Conservation (phyloP, 2,329 filamentous ascomycete species). For the Colletotrichum chrysophilum region DNA sequence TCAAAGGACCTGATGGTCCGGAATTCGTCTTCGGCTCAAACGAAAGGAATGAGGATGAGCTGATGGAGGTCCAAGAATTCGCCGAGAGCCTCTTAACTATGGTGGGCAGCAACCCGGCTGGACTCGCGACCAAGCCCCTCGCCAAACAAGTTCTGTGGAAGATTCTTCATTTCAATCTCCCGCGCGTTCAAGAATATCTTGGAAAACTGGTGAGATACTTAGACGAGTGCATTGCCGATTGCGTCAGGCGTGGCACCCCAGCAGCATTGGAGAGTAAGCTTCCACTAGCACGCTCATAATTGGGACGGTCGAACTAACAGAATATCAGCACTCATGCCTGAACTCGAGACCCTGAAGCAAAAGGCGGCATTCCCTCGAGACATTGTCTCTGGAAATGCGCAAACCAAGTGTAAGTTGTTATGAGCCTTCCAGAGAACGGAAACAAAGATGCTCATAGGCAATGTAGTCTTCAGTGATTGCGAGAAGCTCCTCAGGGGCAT, state of each 20-base stretch:
- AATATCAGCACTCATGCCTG: background rate
- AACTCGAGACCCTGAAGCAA: background rate
- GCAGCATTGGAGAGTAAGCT: background rate
- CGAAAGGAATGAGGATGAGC: background rate
- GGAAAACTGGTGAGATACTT: background rate
- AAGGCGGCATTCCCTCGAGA: background rate
- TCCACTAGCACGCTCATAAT: too few relatives aligned
- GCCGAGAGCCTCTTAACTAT: background rate
- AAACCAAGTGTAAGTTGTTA: background rate
- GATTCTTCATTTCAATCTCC: constrained; percentile 1
- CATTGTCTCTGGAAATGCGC: background rate
- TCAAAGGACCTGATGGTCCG: constrained; percentile 29
- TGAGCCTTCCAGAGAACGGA: too few relatives aligned
- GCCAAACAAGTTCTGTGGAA: background rate
- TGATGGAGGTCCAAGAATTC: background rate
- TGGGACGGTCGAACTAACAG: too few relatives aligned
- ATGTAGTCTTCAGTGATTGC: background rate
- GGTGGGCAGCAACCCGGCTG: background rate
- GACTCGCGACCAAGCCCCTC: background rate
- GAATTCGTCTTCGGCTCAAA: constrained; percentile 36
- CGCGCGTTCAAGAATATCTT: background rate
- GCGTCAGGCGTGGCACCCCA: background rate
- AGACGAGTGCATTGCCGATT: background rate
- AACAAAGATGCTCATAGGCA: too few relatives aligned
- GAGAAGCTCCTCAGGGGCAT: background rate